Conservation (phyloP, 2,329 filamentous ascomycete genomes). For the Trichoderma lentiforme region DNA sequence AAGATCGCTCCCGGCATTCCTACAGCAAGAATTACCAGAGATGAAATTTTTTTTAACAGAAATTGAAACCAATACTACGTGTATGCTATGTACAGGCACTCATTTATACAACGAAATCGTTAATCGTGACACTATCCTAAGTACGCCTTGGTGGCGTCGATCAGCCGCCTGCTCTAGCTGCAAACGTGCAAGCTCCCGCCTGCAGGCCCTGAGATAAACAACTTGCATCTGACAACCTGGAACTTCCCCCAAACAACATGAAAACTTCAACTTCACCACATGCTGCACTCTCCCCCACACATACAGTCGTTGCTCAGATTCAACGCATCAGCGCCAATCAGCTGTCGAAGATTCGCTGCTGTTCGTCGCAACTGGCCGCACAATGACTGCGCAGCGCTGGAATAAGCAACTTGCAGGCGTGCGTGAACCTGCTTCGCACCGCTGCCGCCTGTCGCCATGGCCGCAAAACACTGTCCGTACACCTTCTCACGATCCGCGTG, state of each 20-base stretch:
- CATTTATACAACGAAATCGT: neutral
- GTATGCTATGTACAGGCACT: neutral
- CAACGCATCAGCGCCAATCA: neutral
- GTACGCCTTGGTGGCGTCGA: neutral
- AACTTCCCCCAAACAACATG: neutral
- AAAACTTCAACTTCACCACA: neutral
- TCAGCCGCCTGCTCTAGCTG: neutral
- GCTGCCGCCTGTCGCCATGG: neutral
- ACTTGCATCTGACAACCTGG: neutral
- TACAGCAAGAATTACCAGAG: neutral
- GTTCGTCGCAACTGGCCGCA: slow-evolving; percentile 5
- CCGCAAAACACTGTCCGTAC: neutral
- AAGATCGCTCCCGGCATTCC: neutral
- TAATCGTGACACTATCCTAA: neutral
- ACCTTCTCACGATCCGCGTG: neutral
- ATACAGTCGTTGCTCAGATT: slow-evolving; percentile 5
- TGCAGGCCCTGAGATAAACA: neutral
- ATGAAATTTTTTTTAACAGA: neutral
- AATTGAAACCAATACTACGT: neutral
- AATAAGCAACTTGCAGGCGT: slow-evolving; percentile 2
- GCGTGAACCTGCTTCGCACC: neutral
- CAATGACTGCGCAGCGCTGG: neutral
- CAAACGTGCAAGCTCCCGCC: neutral
- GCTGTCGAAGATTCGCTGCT: neutral
- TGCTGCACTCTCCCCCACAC: neutral